These are phyloP conservation scores for Cyamopsis tetragonoloba DNA, from an alignment of 306 rosid genomes.

Conservation along the genomic window DNA sequence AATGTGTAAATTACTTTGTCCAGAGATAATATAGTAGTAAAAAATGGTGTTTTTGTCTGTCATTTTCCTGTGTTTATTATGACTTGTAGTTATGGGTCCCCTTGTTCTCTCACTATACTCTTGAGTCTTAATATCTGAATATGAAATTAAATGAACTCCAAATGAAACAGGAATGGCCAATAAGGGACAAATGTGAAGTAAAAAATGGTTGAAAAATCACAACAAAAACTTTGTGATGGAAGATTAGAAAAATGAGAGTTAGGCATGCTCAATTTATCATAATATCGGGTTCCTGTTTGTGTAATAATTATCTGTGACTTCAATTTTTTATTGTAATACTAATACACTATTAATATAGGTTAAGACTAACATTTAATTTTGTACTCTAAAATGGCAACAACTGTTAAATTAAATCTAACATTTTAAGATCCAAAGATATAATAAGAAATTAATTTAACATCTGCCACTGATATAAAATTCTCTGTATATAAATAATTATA, in stretches of 20 bases:
- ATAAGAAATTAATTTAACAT: no score
- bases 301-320: background rate
- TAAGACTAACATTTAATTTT: background rate
- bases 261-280: background rate
- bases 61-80: background rate
- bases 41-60: background rate
- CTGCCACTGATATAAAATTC: no score
- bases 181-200: constrained; percentile 4
- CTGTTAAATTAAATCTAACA: no score
- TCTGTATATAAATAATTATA: no score
- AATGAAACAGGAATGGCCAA: background rate
- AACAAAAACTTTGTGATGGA: background rate
- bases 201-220: constrained; percentile 4
- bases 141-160: background rate
- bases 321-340: background rate
- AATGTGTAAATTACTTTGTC: constrained; percentile 21
- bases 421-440: no score
- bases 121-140: background rate
- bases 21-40: constrained; percentile 10
- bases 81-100: background rate
- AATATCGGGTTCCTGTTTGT: background rate
- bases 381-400: background rate
- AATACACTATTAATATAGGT: no score
- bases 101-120: background rate
- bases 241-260: background rate